These are phyloP conservation scores for Plasmodium relictum DNA, from an alignment of 169 alveolate species.

Conservation along the genomic window DNA sequence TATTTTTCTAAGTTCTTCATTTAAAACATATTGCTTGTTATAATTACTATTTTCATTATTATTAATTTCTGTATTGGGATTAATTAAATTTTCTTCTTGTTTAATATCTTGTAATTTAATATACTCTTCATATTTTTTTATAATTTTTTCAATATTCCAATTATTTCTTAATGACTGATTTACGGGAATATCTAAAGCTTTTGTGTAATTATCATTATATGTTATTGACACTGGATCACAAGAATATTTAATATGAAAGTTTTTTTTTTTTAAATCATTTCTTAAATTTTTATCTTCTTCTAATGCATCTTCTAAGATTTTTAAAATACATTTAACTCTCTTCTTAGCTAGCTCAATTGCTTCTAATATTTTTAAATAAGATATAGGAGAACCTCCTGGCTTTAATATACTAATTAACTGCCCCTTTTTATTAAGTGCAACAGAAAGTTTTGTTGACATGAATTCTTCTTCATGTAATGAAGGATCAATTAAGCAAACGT, in stretches of 20 bases:
- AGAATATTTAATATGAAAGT: constrained; percentile 57
- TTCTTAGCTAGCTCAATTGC: constrained; percentile 61
- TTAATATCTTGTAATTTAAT: constrained; percentile 22
- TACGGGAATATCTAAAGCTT: constrained; percentile 25
- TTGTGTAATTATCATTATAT: constrained; percentile 20
- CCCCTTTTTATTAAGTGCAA: constrained; percentile 56
- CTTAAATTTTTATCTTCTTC: constrained; percentile 62
- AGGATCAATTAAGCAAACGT: constrained; percentile 49
- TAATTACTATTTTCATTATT: neutral
- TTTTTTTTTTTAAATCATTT: constrained; percentile 45
- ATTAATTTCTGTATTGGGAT: neutral
- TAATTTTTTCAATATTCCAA: constrained; percentile 26
- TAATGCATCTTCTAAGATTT: constrained; percentile 66
- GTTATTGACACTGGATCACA: constrained; percentile 43
- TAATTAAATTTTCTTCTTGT: constrained; percentile 14
- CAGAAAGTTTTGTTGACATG: constrained; percentile 58
- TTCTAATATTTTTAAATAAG: constrained; percentile 40
- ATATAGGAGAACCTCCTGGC: constrained; percentile 56
- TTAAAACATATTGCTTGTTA: constrained; percentile 12
- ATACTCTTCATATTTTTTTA: constrained; percentile 51
- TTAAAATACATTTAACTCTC: constrained; percentile 47
- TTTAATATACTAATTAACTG: constrained; percentile 47
- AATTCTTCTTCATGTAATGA: constrained; percentile 61
- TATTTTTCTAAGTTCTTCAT: constrained; percentile 25
- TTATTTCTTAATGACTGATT: constrained; percentile 27